These are phyloP conservation scores for Mycena epipterygia DNA, from an alignment of 768 basidiomycete genomes.

Conservation along the genomic window DNA sequence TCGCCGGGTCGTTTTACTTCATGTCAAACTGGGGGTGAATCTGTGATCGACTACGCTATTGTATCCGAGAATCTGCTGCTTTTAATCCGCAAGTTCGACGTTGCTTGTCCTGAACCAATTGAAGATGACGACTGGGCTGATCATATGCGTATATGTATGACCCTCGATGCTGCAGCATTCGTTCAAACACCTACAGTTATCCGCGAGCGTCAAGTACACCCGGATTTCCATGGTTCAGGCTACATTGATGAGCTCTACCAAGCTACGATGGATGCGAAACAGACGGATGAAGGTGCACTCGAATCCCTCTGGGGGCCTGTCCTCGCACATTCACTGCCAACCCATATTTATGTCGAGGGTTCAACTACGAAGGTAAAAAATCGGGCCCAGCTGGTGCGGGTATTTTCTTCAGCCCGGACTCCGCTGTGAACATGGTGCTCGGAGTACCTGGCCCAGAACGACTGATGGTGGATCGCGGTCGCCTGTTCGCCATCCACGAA, in stretches of 20 bases:
- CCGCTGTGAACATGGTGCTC: neutral
- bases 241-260: neutral
- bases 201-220: neutral
- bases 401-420: neutral
- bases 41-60: neutral
- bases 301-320: constrained; percentile 8
- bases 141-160: constrained; percentile 7
- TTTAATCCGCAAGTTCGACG: neutral
- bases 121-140: constrained; percentile 3
- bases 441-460: neutral
- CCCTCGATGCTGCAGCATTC: neutral
- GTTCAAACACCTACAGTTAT: neutral
- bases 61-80: neutral
- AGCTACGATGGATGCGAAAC: neutral
- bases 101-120: neutral
- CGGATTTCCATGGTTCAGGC: neutral
- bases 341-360: neutral
- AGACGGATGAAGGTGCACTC: neutral
- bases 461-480: neutral
- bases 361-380: neutral
- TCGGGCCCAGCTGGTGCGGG: neutral
- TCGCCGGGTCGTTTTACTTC: neutral
- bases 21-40: neutral
- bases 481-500: constrained; percentile 3
- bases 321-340: neutral